phyloP scores from a whole-genome alignment of 2,329 filamentous ascomycete genomes.

The Curvularia verruculosa region DNA sequence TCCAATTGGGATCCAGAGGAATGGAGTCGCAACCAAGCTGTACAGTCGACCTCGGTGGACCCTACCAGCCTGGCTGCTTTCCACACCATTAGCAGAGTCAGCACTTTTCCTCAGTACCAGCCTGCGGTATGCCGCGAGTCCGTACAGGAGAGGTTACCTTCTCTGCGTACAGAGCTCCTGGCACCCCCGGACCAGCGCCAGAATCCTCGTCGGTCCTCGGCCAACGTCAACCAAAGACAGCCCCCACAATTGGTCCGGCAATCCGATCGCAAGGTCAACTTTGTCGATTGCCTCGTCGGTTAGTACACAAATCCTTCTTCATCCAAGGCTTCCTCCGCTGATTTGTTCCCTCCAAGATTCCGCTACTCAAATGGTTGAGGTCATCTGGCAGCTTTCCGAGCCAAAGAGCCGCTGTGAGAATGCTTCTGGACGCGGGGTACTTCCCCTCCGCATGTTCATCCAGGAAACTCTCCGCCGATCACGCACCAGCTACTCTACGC shows the following conservation, averaged over 20 bases:
- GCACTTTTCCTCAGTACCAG: conserved; percentile 47
- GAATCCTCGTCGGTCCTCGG: conserved; percentile 63
- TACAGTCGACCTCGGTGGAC: conserved; percentile 32
- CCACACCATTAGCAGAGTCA: conserved; percentile 44
- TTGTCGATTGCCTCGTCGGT: conserved; percentile 98
- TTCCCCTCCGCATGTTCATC: conserved; percentile 93
- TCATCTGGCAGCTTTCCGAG: conserved; percentile 93
- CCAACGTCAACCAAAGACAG: conserved; percentile 63
- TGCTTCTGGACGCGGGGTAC: conserved; percentile 70
- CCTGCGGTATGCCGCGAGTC: conserved; percentile 48
- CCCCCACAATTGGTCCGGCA: conserved; percentile 83
- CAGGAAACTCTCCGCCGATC: conserved; percentile 95
- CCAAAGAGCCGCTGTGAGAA: conserved; percentile 75
- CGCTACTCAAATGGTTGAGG: conserved; percentile 94
- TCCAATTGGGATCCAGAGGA: conserved; percentile 57
- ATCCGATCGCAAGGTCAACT: conserved; percentile 89
- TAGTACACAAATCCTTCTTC: conserved; percentile 64
- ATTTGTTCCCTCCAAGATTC: conserved; percentile 70
- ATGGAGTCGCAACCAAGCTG: conserved; percentile 38
- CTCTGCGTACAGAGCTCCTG: conserved; percentile 49
- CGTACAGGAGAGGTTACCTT: conserved; percentile 39
- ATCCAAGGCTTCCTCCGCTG: conserved; percentile 43
- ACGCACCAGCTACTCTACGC: conserved; percentile 93
- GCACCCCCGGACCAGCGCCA: conserved; percentile 68
- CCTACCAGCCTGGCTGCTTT: conserved; percentile 30